These are phyloP conservation scores for Podila epicladia DNA, from an alignment of 192 early-diverging fungal species.

Conservation along the genomic window DNA sequence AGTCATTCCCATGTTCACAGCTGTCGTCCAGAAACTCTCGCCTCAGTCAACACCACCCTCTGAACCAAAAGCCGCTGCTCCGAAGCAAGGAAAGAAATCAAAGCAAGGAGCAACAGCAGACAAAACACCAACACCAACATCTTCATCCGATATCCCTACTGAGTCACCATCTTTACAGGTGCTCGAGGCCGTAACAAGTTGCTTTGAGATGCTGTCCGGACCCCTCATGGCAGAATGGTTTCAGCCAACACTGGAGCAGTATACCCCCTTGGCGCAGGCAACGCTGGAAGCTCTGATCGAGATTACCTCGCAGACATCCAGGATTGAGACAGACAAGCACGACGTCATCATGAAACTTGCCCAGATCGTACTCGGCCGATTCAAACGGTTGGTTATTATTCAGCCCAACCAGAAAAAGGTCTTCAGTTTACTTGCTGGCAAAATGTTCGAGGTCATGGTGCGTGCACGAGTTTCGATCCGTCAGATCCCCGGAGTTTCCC, in stretches of 20 bases:
- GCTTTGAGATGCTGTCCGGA: constrained; percentile 28
- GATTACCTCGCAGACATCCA: constrained; percentile 7
- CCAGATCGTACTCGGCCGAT: constrained; percentile 23
- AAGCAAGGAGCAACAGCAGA: not conserved
- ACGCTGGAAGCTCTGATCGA: constrained; percentile 32
- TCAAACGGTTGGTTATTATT: constrained; percentile 26
- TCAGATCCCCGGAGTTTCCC: not conserved
- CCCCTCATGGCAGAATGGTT: constrained; percentile 42
- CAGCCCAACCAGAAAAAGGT: constrained; percentile 51
- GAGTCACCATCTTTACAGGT: constrained; percentile 4
- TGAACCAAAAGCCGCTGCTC: not conserved
- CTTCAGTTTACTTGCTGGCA: constrained; percentile 25
- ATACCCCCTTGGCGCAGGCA: constrained; percentile 46
- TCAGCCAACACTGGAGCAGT: constrained; percentile 47
- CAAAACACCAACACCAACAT: not conserved
- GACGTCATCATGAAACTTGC: constrained; percentile 13
- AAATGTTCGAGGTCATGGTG: constrained; percentile 34
- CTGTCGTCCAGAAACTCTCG: constrained; percentile 17
- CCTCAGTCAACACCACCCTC: not conserved
- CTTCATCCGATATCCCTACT: not conserved
- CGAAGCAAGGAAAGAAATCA: constrained; percentile 8
- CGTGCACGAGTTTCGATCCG: constrained; percentile 18
- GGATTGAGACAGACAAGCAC: not conserved
- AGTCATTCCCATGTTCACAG: constrained; percentile 35
- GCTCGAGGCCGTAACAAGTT: constrained; percentile 9